Base-by-base conservation (phyloP, 2,329 filamentous ascomycete species). In the Hymenoscyphus repandus region DNA sequence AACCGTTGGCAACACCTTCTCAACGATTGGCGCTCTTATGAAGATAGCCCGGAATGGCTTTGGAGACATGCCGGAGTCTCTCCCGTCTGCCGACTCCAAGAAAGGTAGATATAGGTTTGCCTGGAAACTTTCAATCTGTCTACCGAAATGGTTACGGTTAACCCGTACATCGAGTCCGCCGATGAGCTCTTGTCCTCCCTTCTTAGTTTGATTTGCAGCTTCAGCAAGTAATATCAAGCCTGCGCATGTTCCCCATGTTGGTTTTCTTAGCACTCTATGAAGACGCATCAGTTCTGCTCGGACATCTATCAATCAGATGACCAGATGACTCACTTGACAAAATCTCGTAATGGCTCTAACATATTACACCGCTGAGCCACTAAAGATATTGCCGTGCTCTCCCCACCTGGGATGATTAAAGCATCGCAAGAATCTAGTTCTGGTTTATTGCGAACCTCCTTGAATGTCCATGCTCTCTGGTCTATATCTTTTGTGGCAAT, bases 171-270 rank as follows among this genome's bases (percentile, higher is more conserved):
- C 85, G 34, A 99, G 77, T 2, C 93, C 93, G 12, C 93, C 93
- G 55, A 99, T 90, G 48, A 97, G 78, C 53, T 96, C 90, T 69
- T 97, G 93, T 0, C 92, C 92, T 39, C 90, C 90, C 63, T 87
- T 84, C 68, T 96, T 97, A 34, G 88, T 90, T 55, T 85, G 81
- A 67, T 92, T 95, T 45, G 90, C 92, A 52, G 86, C 83, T 64
- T 96, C 88, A 1, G 90, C 86, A 45, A 99, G 83, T 44, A 97
- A 74, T 60, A 99, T 96, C 51, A 97, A 78, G 9, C 93, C 93
- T 11, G 93, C 93, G 68, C 93, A 99, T 17, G 93, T 97, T 50
- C 93, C 93, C 92, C 92, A 99, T 20, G 87, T 88, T 10, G 91
- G 91, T 61, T 87, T 90, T 59, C 86, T 82, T 47, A 82, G 73